These are phyloP conservation scores for Pueraria montana DNA, from an alignment of 306 rosid genomes.

Conservation along the genomic window DNA sequence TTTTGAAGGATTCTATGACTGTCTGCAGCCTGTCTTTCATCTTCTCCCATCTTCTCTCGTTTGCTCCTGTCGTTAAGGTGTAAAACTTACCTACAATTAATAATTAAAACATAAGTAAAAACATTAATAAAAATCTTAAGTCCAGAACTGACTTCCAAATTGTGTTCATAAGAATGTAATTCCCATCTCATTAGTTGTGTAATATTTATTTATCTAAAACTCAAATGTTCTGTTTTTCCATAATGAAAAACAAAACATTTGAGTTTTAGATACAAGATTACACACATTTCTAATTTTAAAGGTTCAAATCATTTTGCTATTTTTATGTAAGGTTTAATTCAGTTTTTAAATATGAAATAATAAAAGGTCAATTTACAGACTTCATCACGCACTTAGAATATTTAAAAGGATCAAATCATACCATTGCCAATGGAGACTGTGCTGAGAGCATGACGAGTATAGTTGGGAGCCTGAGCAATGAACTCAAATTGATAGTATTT, in stretches of 20 bases:
- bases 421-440: slow-evolving; percentile 85
- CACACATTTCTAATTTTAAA: background rate
- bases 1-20: slow-evolving; percentile 79
- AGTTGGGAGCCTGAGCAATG: slow-evolving; percentile 91
- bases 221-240: background rate
- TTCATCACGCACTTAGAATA: slow-evolving; percentile 27
- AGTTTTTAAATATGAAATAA: background rate
- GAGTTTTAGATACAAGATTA: background rate
- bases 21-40: slow-evolving; percentile 90
- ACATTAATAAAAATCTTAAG: background rate
- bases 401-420: slow-evolving; percentile 49
- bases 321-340: background rate
- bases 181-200: background rate
- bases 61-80: slow-evolving; percentile 89
- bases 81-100: slow-evolving; percentile 83
- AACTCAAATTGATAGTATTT: slow-evolving; percentile 87
- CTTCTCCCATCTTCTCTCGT: slow-evolving; percentile 96
- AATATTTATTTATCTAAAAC: background rate
- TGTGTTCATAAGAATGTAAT: background rate
- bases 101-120: slow-evolving; percentile 8
- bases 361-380: background rate
- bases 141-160: background rate
- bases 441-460: slow-evolving; percentile 94
- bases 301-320: background rate
- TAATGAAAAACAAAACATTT: background rate